Base-by-base conservation (phyloP, 2,329 filamentous ascomycete genomes). In the Colletotrichum graminicola region DNA sequence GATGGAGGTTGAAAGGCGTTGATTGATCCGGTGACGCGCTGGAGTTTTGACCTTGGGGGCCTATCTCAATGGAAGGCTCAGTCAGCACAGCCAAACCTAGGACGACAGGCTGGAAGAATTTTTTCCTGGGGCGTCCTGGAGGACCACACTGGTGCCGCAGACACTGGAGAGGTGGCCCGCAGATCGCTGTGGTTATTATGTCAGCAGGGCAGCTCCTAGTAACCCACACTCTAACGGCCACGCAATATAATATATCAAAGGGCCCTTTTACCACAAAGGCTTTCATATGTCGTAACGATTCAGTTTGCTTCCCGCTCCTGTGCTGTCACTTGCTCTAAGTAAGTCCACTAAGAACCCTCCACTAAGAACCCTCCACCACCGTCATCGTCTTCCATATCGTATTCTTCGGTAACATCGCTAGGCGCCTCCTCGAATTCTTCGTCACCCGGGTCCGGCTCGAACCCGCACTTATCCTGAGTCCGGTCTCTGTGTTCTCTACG, bases 321-420 rank as follows among this genome's bases (percentile, higher is more conserved):
- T 41, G 3, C 1, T 7, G 4, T 26, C 14, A 16, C n/a, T 26
- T 60, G 10, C 16, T 43, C 68, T 71, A 84, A 21, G n/a, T n/a
- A n/a, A n/a, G 84, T 82, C 23, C 23, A 82, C 71, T 61, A 86
- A 64, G 73, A 85, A 86, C 4, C 85, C 84, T 82, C 23, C 23
- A 82, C 71, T 61, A 86, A 64, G 73, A 85, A 86, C 4, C 85
- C 84, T 23, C 86, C 86, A 41, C 83, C 86, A 72, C 80, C 81
- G 10, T 80, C 80, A 70, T 82, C 82, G n/a, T 80, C 79, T 32
- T 79, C 79, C 78, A 84, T 83, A 39, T 83, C 80, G 75, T 82
- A 83, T 75, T 84, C 84, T 71, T 82, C 83, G 54, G 80, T 84
- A 32, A 79, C 80, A 74, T 84, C 84, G 63, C 83, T 81, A 56